Conservation (phyloP, 2,329 filamentous ascomycete genomes). For the Pleoardoris graminearum region DNA sequence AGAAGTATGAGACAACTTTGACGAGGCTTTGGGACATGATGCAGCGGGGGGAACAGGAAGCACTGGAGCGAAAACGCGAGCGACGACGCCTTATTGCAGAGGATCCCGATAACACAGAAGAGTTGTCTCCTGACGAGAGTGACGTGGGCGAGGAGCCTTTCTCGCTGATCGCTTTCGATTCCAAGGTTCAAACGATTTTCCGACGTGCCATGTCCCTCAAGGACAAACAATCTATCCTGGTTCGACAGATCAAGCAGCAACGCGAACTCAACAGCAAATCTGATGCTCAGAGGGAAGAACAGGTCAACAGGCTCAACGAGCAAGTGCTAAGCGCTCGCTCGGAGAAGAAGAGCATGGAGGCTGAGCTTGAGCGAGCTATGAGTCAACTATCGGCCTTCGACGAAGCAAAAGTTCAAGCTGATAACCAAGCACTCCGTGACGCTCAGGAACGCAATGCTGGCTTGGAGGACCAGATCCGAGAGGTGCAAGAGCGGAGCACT, state of each 20-base stretch:
- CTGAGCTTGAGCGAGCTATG: constrained; percentile 43
- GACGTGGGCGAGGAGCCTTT: constrained; percentile 64
- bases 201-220: constrained; percentile 74
- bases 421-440: constrained; percentile 28
- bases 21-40: constrained; percentile 59
- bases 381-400: constrained; percentile 36
- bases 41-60: constrained; percentile 47
- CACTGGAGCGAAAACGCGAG: constrained; percentile 44
- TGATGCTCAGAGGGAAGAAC: constrained; percentile 56
- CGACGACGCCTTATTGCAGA: constrained; percentile 49
- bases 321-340: constrained; percentile 44
- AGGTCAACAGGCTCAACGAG: constrained; percentile 48
- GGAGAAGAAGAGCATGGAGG: constrained; percentile 41
- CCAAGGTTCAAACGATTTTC: constrained; percentile 78
- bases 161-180: constrained; percentile 74
- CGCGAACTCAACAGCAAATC: constrained; percentile 89
- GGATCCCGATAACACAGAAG: constrained; percentile 62
- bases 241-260: constrained; percentile 93
- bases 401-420: constrained; percentile 25
- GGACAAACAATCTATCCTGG: constrained; percentile 86
- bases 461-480: constrained; percentile 38
- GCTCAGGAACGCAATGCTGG: constrained; percentile 36
- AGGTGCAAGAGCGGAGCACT: constrained; percentile 34
- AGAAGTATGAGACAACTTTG: constrained; percentile 56
- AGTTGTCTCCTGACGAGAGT: constrained; percentile 64